Evolutionary conservation across 306 rosid species (phyloP).

Genomic region (Biancaea sappan): DNA sequence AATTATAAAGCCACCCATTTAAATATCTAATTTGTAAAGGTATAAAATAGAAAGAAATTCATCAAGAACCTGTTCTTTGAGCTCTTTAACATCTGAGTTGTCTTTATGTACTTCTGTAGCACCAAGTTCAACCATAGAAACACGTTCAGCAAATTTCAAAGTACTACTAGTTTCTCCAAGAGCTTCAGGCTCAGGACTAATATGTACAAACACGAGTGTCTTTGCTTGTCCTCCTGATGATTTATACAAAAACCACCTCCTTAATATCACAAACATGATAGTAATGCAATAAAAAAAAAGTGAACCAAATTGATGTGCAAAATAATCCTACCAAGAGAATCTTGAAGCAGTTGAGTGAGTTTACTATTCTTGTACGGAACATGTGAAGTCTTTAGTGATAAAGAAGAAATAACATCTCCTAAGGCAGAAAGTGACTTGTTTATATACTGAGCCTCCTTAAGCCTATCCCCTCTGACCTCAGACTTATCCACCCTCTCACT

Average conservation of each 20-base stretch:
- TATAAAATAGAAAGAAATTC: background rate
- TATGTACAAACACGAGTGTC: conserved; percentile 94
- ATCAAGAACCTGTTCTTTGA: conserved; percentile 79
- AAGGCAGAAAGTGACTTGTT: conserved; percentile 93
- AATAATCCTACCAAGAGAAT: conserved; percentile 85
- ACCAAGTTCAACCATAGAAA: conserved; percentile 84
- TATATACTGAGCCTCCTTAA: conserved; percentile 96
- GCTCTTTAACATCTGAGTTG: conserved; percentile 69
- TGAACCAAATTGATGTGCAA: background rate
- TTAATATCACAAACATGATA: conserved; percentile 3
- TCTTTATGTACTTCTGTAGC: conserved; percentile 84
- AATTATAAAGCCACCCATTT: background rate
- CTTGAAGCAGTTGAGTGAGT: conserved; percentile 94
- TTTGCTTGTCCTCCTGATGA: conserved; percentile 86
- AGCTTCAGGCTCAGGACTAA: conserved; percentile 86
- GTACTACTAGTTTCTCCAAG: conserved; percentile 91
- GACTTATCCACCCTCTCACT: conserved; percentile 98
- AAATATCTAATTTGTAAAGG: background rate
- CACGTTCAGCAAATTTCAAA: conserved; percentile 93
- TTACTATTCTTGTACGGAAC: conserved; percentile 94
- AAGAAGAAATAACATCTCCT: conserved; percentile 93
- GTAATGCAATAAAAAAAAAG: background rate
- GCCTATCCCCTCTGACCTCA: conserved; percentile 81
- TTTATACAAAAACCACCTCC: background rate
- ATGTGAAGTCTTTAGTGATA: conserved; percentile 80